Evolutionary conservation across 2,329 filamentous ascomycete species (phyloP).

Genomic region (Colletotrichum gigasporum): DNA sequence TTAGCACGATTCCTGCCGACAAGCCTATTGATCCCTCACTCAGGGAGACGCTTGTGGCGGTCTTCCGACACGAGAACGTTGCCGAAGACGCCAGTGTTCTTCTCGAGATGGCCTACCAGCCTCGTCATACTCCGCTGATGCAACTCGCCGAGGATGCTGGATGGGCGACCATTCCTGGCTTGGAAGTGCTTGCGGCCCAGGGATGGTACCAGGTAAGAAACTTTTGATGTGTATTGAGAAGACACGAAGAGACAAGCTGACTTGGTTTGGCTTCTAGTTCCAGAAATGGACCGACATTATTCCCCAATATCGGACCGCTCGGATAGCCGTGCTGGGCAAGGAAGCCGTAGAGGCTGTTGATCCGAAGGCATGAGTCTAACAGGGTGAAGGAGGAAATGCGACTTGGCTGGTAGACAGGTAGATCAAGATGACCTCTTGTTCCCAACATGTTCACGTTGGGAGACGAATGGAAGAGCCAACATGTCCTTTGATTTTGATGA

Average conservation of each 20-base stretch:
- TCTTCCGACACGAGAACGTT: constrained; percentile 55
- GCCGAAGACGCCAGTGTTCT: constrained; percentile 66
- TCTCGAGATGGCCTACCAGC: constrained; percentile 97
- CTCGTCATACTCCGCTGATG: constrained; percentile 84
- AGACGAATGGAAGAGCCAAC: no score
- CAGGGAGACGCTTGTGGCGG: constrained; percentile 67
- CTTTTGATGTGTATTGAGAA: not conserved
- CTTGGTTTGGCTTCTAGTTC: constrained; percentile 60
- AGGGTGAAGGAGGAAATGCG: not conserved
- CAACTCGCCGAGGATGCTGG: constrained; percentile 78
- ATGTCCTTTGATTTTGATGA: no score
- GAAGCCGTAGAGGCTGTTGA: not conserved
- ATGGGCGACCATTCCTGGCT: constrained; percentile 85
- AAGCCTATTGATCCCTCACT: constrained; percentile 80
- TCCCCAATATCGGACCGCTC: constrained; percentile 76
- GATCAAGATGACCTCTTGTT: no score
- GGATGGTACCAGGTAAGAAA: constrained; percentile 82
- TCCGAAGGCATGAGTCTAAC: not conserved
- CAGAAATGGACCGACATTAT: constrained; percentile 86
- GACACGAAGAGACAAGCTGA: constrained; percentile 35
- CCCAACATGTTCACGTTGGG: no score
- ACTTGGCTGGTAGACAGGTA: no score
- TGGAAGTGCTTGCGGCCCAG: constrained; percentile 91
- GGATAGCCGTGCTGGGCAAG: constrained; percentile 58
- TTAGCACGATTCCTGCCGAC: constrained; percentile 92